Evolutionary conservation across 1,139 yeast species (phyloP).

Genomic region (Yamadazyma songkhlaensis): DNA sequence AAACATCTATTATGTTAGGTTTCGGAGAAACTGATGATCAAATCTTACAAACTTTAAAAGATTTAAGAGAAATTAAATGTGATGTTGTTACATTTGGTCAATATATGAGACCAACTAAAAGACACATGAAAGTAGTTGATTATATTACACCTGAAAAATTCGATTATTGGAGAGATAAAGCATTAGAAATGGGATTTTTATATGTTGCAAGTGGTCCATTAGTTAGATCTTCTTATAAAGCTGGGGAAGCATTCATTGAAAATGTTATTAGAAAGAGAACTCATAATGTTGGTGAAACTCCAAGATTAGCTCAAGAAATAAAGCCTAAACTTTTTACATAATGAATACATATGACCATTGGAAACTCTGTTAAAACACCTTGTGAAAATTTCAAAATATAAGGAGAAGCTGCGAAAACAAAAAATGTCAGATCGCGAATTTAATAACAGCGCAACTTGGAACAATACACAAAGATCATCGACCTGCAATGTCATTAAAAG

Average conservation of each 20-base stretch:
- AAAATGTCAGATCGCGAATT: slow-evolving; percentile 2
- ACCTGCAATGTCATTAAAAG: slow-evolving; percentile 9
- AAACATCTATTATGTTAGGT: slow-evolving; percentile 95
- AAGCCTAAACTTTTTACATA: slow-evolving; percentile 16
- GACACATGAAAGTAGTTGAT: slow-evolving; percentile 98
- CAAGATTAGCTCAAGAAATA: slow-evolving; percentile 28
- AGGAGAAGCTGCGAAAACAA: slow-evolving; percentile 3
- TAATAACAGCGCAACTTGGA: not conserved
- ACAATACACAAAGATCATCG: slow-evolving; percentile 1
- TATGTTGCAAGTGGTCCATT: slow-evolving; percentile 98
- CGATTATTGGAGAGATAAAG: slow-evolving; percentile 87
- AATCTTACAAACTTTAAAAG: slow-evolving; percentile 67
- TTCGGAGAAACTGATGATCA: slow-evolving; percentile 96
- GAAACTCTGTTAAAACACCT: no score
- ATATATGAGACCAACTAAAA: slow-evolving; percentile 97
- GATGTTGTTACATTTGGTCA: slow-evolving; percentile 99
- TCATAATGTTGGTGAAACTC: slow-evolving; percentile 47
- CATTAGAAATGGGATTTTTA: slow-evolving; percentile 86
- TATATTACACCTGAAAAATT: slow-evolving; percentile 94
- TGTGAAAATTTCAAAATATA: not conserved
- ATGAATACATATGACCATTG: not conserved
- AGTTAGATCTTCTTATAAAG: slow-evolving; percentile 94
- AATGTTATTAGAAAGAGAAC: slow-evolving; percentile 81
- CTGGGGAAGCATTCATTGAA: slow-evolving; percentile 97
- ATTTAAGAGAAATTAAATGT: slow-evolving; percentile 71